These are phyloP conservation scores for Venturia oleaginea DNA, from an alignment of 2,329 filamentous ascomycete species.

Conservation along the genomic window DNA sequence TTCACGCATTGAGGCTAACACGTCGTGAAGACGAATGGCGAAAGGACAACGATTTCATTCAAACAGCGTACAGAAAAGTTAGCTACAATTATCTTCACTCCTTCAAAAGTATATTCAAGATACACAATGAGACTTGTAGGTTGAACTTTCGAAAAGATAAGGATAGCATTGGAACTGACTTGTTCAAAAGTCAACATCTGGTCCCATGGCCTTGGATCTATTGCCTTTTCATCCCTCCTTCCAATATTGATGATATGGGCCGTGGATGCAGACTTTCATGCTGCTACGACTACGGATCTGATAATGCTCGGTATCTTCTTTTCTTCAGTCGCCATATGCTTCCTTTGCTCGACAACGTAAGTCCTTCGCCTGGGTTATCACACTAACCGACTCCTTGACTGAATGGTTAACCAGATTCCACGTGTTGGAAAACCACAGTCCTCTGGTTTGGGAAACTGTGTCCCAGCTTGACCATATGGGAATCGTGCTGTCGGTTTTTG, in stretches of 20 bases:
- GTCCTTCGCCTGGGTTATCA: conserved; percentile 11
- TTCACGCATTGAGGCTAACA: neutral
- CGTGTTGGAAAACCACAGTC: conserved; percentile 75
- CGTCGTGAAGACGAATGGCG: conserved; percentile 13
- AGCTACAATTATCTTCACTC: neutral
- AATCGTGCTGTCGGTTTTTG: conserved; percentile 84
- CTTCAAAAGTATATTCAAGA: conserved; percentile 49
- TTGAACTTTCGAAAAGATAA: conserved; percentile 29
- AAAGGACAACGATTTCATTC: conserved; percentile 60
- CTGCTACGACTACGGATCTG: conserved; percentile 27
- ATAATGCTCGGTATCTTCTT: conserved; percentile 31
- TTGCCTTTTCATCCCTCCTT: conserved; percentile 35
- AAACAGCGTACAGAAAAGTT: conserved; percentile 52
- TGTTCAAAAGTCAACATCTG: conserved; percentile 59
- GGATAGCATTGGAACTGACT: conserved; percentile 55
- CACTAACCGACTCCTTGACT: conserved; percentile 35
- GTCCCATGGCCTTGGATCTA: conserved; percentile 58
- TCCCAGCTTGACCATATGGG: conserved; percentile 94
- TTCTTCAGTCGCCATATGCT: conserved; percentile 10
- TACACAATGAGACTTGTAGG: conserved; percentile 40
- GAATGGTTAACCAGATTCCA: conserved; percentile 61
- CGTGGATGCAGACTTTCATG: conserved; percentile 46
- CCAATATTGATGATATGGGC: conserved; percentile 52
- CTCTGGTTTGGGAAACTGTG: conserved; percentile 66
- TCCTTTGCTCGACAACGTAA: neutral